Base-by-base conservation (phyloP, 2,329 filamentous ascomycete species). In the Cladophialophora exuberans region DNA sequence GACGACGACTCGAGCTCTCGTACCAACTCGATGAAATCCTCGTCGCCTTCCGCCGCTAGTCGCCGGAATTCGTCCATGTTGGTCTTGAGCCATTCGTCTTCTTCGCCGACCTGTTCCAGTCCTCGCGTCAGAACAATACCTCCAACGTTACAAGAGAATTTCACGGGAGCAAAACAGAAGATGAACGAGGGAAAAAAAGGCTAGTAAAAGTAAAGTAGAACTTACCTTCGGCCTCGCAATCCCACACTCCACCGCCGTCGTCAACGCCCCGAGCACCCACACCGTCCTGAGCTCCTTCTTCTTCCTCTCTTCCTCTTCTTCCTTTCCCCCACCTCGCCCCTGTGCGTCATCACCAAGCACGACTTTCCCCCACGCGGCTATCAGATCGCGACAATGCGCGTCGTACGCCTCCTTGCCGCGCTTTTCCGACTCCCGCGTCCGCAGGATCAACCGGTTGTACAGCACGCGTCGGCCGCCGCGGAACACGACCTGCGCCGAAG, bases 141-240 rank as follows among this genome's bases (percentile, higher is more conserved):
- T 1, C 4, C 10, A 15, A 6, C 9, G 28, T 9, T n/a, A 30
- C n/a, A 22, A 13, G 3, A 25, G 22, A 11, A 26, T 18, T 23
- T 44, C 25, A 30, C 9, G 17, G 10, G 43, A 31, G n/a, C 10
- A 44, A 13, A 18, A 18, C 15, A 43, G 26, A 25, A 22, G 28
- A 2, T n/a, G 3, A 33, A 26, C 9, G 43, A 47, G 43, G 2
- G 43, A 47, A 47, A 17, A n/a, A 22, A 42, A 17, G 33, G 7
- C n/a, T n/a, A n/a, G n/a, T n/a, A 23, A 18, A 22, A 18, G 17
- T 9, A 13, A 22, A 6, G 18, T 6, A 28, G 5, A 25, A 56
- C 49, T 38, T 45, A 60, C 57, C 26, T 31, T 50, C 20, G 57
- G 57, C 28, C 53, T 51, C 11, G 57, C 57, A 38, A 60, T 60